phyloP scores from a whole-genome alignment of 1,139 yeast genomes.

The Diutina scorzettiae region DNA sequence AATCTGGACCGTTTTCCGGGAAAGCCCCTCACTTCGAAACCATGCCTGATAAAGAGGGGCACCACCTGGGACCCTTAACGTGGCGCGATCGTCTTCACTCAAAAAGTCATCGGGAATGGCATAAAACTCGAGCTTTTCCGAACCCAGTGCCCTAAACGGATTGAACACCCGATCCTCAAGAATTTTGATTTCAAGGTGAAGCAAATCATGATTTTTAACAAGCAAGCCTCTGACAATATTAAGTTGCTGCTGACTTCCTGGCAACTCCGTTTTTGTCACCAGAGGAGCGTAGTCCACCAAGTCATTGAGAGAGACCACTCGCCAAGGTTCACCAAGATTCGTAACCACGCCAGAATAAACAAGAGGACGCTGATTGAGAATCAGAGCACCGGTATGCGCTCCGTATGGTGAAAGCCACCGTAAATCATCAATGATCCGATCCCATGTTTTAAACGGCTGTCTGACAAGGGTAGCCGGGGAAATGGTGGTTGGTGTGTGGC shows the following conservation, averaged over 20 bases:
- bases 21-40: conserved; percentile 17
- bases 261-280: not conserved
- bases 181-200: conserved; percentile 23
- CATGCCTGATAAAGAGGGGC: conserved; percentile 25
- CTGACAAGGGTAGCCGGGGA: not conserved
- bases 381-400: conserved; percentile 11
- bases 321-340: conserved; percentile 7
- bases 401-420: conserved; percentile 16
- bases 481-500: not conserved
- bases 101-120: conserved; percentile 16
- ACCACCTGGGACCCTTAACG: not conserved
- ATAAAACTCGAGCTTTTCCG: conserved; percentile 28
- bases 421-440: conserved; percentile 55
- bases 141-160: conserved; percentile 7
- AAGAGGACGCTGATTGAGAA: conserved; percentile 22
- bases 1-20: conserved; percentile 22
- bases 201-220: conserved; percentile 11
- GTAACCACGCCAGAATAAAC: conserved; percentile 22
- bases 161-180: conserved; percentile 10
- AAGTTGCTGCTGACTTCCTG: not conserved
- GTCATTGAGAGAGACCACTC: conserved; percentile 23
- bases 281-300: conserved; percentile 21
- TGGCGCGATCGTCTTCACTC: conserved; percentile 9
- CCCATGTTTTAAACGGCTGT: conserved; percentile 47
- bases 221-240: conserved; percentile 8